Evolutionary conservation across 768 basidiomycete species (phyloP), one percentile per base, ranked within the genome.

Genomic region (Kwoniella mangroviensis): DNA sequence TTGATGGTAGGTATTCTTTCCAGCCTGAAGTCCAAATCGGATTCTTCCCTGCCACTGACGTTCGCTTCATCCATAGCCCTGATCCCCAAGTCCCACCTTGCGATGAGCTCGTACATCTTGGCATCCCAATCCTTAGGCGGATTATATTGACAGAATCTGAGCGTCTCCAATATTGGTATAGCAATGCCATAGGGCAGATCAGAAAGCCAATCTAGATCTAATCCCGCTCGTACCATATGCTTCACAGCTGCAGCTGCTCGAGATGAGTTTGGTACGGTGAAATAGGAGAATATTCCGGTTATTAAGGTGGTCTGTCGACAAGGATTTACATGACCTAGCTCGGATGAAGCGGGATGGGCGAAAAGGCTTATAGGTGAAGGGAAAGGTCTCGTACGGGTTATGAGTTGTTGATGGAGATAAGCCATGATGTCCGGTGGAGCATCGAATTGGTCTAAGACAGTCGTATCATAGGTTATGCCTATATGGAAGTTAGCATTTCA

Each of bases 401-500:
- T 49, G 19, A 83, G 69, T 41, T 71, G 65, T 21, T 69, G 72
- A 51, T 86, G 86, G 12, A 94, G 84, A 64, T 91, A 88, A 0
- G 89, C 88, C 12, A 88, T 86, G 75, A 91, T 86, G 75, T 94
- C 93, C 1, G 90, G 89, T 0, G 93, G 92, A 88, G 89, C 90
- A 7, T 78, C 90, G 86, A 2, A 91, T 88, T 71, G 92, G 86
- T 58, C 86, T 85, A 34, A 84, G 74, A 68, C 54, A 21, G 74
- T 65, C 54, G 61, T 71, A 34, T 65, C 69, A 45, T 61, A 52
- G 13, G 42, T 28, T 3, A 51, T 58, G 22, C 24, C 73, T 73
- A 53, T n/a, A 19, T 4, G 3, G 13, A 51, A 56, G 28, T 53
- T 53, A 60, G 56, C 53, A 28, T 42, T 54, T 49, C 13, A 55